These are phyloP conservation scores for Moesziomyces globuligerus DNA, from an alignment of 1,284 basidiomycete genomes.

Conservation along the genomic window DNA sequence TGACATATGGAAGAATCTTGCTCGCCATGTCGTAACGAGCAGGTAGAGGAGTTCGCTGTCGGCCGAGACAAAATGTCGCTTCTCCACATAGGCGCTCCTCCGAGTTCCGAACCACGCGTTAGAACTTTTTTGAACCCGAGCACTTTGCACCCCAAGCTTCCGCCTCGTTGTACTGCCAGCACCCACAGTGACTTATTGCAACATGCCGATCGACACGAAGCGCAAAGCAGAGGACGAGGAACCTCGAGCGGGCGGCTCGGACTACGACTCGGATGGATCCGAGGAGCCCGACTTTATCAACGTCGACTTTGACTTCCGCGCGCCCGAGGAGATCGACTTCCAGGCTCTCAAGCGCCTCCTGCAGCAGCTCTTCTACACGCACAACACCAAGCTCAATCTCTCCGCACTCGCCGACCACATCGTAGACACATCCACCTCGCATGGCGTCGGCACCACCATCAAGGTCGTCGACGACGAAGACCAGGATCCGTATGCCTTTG, in stretches of 20 bases:
- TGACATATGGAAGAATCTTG: too few relatives aligned
- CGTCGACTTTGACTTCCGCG: conserved; percentile 64
- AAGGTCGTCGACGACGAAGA: conserved; percentile 63
- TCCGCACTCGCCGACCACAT: conserved; percentile 48
- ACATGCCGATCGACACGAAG: conserved; percentile 38
- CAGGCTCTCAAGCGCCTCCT: conserved; percentile 61
- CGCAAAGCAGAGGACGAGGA: conserved; percentile 45
- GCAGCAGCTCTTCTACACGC: conserved; percentile 66
- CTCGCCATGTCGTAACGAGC: too few relatives aligned
- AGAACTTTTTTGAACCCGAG: too few relatives aligned
- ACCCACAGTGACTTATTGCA: background rate
- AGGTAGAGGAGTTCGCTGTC: too few relatives aligned
- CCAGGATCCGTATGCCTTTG: conserved; percentile 62
- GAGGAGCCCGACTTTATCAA: conserved; percentile 62
- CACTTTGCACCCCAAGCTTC: background rate
- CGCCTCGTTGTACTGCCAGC: background rate
- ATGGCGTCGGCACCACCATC: conserved; percentile 60
- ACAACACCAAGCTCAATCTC: conserved; percentile 58
- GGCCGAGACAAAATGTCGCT: too few relatives aligned
- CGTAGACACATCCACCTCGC: conserved; percentile 33
- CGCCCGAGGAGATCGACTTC: conserved; percentile 59
- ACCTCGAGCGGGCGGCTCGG: conserved; percentile 37
- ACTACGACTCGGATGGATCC: conserved; percentile 45
- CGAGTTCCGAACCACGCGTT: too few relatives aligned
- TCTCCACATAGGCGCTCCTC: too few relatives aligned